Conservation (phyloP, 2,329 filamentous ascomycete genomes). For the Tolypocladium capitatum region DNA sequence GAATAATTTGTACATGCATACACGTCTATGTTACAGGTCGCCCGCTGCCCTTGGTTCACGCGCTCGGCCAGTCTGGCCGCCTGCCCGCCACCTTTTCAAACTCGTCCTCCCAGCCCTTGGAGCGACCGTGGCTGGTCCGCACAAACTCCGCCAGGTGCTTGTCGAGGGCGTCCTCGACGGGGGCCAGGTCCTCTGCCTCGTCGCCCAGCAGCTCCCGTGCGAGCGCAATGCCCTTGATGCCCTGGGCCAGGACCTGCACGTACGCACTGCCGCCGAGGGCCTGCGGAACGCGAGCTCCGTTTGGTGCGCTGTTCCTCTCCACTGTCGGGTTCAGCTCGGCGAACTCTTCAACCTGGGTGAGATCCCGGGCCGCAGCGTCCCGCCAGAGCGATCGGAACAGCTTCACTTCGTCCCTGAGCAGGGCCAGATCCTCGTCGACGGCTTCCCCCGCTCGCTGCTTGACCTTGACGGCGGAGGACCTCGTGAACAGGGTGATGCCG, state of each 20-base stretch:
- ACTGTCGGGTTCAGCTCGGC: conserved; percentile 10
- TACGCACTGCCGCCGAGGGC: conserved; percentile 14
- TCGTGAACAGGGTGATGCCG: conserved; percentile 17
- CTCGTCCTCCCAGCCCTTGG: conserved; percentile 9
- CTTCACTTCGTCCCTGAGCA: conserved; percentile 16
- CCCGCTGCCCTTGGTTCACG: not conserved
- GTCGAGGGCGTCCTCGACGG: conserved; percentile 24
- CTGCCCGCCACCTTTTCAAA: conserved; percentile 15
- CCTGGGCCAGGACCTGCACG: conserved; percentile 15
- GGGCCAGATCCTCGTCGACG: conserved; percentile 11
- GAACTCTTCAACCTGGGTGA: conserved; percentile 12
- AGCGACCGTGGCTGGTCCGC: conserved; percentile 5
- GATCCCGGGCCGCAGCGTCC: conserved; percentile 6
- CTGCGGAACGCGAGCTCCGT: conserved; percentile 1
- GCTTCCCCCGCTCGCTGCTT: conserved; percentile 11
- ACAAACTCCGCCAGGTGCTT: conserved; percentile 22
- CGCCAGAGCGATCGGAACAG: conserved; percentile 15
- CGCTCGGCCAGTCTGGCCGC: conserved; percentile 14
- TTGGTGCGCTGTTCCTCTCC: conserved; percentile 3
- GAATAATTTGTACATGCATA: too few relatives aligned
- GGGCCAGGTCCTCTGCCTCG: conserved; percentile 17
- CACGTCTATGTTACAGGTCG: not conserved
- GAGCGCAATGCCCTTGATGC: conserved; percentile 28
- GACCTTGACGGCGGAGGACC: conserved; percentile 13
- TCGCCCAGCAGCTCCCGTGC: conserved; percentile 27